Conservation (phyloP, 345 rosid species). For the Cardamine chenopodiifolia region DNA sequence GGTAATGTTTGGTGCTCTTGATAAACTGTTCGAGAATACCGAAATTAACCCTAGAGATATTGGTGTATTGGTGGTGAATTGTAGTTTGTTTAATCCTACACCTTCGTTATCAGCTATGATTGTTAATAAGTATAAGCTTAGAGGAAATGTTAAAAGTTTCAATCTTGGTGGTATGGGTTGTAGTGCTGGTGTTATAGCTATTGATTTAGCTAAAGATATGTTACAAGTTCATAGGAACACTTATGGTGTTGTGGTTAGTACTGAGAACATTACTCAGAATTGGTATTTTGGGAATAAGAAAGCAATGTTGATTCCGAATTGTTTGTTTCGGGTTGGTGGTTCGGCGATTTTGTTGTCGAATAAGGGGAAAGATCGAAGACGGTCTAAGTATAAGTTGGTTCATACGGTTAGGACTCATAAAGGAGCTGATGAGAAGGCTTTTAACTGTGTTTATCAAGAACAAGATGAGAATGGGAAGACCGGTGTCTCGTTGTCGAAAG, state of each 20-base stretch:
- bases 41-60: slow-evolving; percentile 76
- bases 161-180: slow-evolving; percentile 95
- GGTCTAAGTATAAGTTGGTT: slow-evolving; percentile 81
- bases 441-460: slow-evolving; percentile 83
- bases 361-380: slow-evolving; percentile 50
- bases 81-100: slow-evolving; percentile 92
- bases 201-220: slow-evolving; percentile 85
- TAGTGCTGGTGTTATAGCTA: slow-evolving; percentile 85
- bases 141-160: slow-evolving; percentile 71
- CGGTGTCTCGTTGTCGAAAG: slow-evolving; percentile 86
- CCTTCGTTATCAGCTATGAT: slow-evolving; percentile 93
- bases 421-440: slow-evolving; percentile 89
- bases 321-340: slow-evolving; percentile 85
- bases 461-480: slow-evolving; percentile 78
- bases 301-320: slow-evolving; percentile 87
- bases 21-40: slow-evolving; percentile 70
- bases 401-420: slow-evolving; percentile 90
- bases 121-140: slow-evolving; percentile 76
- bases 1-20: slow-evolving; percentile 90
- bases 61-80: slow-evolving; percentile 82
- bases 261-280: slow-evolving; percentile 88
- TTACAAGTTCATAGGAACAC: slow-evolving; percentile 87
- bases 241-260: slow-evolving; percentile 83
- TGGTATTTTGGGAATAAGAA: slow-evolving; percentile 96
- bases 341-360: slow-evolving; percentile 76